Evolutionary conservation across 2,329 filamentous ascomycete genomes (phyloP), one percentile per base, ranked within the genome.

Genomic region (Samsoniella hepiali): DNA sequence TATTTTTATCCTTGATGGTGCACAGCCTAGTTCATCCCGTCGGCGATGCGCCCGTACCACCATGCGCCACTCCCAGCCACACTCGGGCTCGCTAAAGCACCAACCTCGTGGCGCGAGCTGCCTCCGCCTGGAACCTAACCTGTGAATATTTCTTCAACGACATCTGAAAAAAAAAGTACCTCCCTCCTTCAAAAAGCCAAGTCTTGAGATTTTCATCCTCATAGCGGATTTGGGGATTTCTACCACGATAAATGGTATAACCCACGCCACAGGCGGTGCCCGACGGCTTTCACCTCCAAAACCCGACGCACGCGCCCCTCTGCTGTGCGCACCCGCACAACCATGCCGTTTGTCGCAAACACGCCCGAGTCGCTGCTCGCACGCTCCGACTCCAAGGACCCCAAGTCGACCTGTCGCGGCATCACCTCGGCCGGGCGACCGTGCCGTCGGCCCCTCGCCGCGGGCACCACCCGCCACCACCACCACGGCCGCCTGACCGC

Each of bases 361-460:
- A 96, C 92, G 0, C 93, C 94, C 67, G 93, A 97, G 79, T 89
- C 90, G 27, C 79, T 89, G 34, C 80, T 97, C 64, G 84, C 83
- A 63, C 89, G 93, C 64, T 87, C 88, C 70, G 93, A 97, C 80
- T 96, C 92, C 58, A 91, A 90, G 73, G 89, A 96, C 68, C 89
- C 93, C 2, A 82, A 85, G 1, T 89, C 88, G 13, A 97, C 93
- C 73, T 99, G 95, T 77, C 88, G 89, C 77, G 95, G 95, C 64
- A 86, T 98, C 67, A 97, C 93, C 4, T 83, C 87, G 34, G 86
- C 82, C 68, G 95, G 95, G n/a, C 84, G 88, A 57, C 90, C 91
- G 11, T 99, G 95, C 78, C 87, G 94, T 67, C 85, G 92, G 58
- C 81, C 88, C 6, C 79, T 96, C 42, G 45, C 63, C 42, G 67